Evolutionary conservation across 208 protist species (phyloP).

Genomic region (Acanthamoeba lenticulata): DNA sequence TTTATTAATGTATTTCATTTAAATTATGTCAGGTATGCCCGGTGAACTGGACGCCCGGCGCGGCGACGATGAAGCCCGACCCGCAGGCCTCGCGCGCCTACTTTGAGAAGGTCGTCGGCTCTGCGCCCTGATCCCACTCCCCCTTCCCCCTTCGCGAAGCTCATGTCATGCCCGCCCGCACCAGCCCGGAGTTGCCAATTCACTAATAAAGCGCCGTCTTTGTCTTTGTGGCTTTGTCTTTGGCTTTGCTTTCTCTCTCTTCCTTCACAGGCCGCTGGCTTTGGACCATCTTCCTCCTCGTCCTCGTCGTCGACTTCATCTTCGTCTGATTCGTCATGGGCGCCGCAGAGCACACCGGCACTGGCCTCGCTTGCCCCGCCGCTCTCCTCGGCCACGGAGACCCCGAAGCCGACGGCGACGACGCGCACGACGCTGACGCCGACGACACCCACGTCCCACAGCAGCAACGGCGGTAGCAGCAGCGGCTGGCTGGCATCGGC

Average conservation of each 20-base stretch:
- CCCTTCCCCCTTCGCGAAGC: background rate
- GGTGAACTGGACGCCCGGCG: slow-evolving; percentile 93
- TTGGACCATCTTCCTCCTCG: background rate
- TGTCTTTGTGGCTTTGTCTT: background rate
- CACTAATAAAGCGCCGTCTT: background rate
- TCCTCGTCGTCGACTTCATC: background rate
- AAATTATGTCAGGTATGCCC: slow-evolving; percentile 95
- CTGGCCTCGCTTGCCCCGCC: background rate
- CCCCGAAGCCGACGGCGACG: background rate
- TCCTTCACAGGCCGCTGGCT: background rate
- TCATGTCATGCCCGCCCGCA: too few relatives aligned
- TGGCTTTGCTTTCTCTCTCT: background rate
- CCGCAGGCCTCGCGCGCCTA: slow-evolving; percentile 84
- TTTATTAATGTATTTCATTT: background rate
- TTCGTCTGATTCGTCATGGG: background rate
- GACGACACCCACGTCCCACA: background rate
- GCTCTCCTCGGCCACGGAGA: background rate
- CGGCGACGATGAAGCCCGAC: slow-evolving; percentile 93
- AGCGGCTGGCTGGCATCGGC: background rate
- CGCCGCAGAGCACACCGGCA: background rate
- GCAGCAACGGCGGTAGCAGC: background rate
- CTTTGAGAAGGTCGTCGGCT: slow-evolving; percentile 53
- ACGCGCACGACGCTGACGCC: background rate
- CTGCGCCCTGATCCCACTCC: background rate
- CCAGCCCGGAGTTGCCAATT: too few relatives aligned